Evolutionary conservation across 805 yeast species (phyloP).

Genomic region (Lachancea sp.): DNA sequence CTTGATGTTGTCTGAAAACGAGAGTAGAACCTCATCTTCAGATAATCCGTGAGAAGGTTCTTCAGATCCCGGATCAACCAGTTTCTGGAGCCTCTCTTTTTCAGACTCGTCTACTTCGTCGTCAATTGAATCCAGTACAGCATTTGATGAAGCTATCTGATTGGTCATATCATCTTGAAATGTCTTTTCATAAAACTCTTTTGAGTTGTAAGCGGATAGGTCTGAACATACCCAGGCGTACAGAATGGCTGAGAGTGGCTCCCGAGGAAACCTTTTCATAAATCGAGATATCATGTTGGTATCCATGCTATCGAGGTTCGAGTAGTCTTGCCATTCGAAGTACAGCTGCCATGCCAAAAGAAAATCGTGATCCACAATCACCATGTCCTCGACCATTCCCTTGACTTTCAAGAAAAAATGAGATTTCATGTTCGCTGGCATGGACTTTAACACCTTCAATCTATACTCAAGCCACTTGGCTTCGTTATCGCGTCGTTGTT

Average conservation of each 20-base stretch:
- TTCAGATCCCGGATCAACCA: conserved; percentile 18
- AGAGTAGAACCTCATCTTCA: conserved; percentile 46
- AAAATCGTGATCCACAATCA: conserved; percentile 55
- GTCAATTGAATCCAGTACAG: conserved; percentile 9
- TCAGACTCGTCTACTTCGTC: conserved; percentile 25
- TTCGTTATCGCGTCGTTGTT: conserved; percentile 51
- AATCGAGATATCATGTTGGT: conserved; percentile 42
- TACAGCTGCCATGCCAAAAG: conserved; percentile 65
- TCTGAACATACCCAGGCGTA: conserved; percentile 63
- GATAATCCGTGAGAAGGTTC: conserved; percentile 27
- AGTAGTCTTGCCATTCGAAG: conserved; percentile 67
- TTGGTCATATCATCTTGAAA: conserved; percentile 9
- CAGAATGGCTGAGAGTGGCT: conserved; percentile 56
- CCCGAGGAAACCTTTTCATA: conserved; percentile 48
- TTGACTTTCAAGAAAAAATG: conserved; percentile 38
- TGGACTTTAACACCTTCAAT: conserved; percentile 45
- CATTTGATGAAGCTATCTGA: conserved; percentile 3
- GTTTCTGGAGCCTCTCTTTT: conserved; percentile 16
- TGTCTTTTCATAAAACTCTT: conserved; percentile 20
- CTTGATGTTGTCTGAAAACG: conserved; percentile 47
- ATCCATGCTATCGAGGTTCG: conserved; percentile 44
- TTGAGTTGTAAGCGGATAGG: conserved; percentile 51
- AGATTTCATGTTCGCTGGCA: conserved; percentile 42
- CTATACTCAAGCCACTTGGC: conserved; percentile 52
- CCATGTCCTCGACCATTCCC: conserved; percentile 63